Percentiles rank a stretch among this genome's conserved stretches.
These are phyloP conservation scores for Salvia rosmarinus DNA, from an alignment of 257 asterid species.

Conservation along the genomic window DNA sequence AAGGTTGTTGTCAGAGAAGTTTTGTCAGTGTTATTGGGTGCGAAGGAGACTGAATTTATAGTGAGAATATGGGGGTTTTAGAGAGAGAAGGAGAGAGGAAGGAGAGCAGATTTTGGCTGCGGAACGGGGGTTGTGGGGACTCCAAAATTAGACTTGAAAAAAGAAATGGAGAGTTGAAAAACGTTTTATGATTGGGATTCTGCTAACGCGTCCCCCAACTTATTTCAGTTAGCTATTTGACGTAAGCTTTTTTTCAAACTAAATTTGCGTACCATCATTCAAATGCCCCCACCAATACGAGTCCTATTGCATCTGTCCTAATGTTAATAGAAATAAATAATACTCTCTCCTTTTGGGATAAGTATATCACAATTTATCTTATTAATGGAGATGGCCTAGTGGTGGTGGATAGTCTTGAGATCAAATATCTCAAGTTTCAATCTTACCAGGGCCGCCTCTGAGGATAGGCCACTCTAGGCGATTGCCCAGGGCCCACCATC, in stretches of 20 bases:
- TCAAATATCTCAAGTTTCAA: too few relatives aligned
- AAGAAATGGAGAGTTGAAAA: conserved; percentile 15
- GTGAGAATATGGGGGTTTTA: too few relatives aligned
- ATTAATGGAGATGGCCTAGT: too few relatives aligned
- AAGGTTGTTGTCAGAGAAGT: background rate
- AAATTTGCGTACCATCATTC: background rate
- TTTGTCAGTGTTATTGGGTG: conserved; percentile 13
- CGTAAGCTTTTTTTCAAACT: background rate
- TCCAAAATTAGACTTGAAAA: background rate
- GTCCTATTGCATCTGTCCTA: background rate
- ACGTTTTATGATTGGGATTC: conserved; percentile 32
- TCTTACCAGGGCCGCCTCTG: too few relatives aligned
- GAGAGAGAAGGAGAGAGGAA: background rate
- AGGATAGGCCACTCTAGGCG: too few relatives aligned
- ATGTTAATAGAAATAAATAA: too few relatives aligned
- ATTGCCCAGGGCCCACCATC: too few relatives aligned
- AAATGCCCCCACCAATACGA: background rate
- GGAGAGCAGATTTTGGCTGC: conserved; percentile 8
- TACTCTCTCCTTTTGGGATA: too few relatives aligned
- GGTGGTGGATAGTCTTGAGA: too few relatives aligned
- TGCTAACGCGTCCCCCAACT: conserved; percentile 31
- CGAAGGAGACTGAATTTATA: conserved; percentile 36
- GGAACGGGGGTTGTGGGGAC: conserved; percentile 36
- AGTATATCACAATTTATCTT: too few relatives aligned
- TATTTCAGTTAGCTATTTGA: too few relatives aligned